These are phyloP conservation scores for Vitis hybrid DNA, from an alignment of 177 flowering plant genomes.

Conservation along the genomic window DNA sequence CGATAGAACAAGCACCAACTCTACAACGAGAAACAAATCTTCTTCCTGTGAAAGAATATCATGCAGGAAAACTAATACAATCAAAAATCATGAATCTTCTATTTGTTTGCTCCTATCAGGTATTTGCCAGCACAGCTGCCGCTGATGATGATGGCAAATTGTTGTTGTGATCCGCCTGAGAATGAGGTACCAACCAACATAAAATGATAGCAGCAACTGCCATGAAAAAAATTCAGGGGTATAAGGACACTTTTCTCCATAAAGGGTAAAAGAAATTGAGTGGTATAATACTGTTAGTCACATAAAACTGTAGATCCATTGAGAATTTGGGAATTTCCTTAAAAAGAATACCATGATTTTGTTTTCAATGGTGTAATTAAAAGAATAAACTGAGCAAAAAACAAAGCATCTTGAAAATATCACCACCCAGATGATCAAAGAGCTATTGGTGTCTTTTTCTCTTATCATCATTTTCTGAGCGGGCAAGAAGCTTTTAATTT, in stretches of 20 bases:
- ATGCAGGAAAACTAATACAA: slow-evolving; percentile 12
- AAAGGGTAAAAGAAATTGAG: no score
- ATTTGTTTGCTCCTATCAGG: slow-evolving; percentile 3
- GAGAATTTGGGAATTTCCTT: no score
- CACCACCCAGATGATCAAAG: no score
- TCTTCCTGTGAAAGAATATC: slow-evolving; percentile 18
- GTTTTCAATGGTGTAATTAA: no score
- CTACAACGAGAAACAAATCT: slow-evolving; percentile 20
- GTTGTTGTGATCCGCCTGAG: slow-evolving; percentile 3
- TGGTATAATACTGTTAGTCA: not conserved
- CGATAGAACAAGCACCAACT: slow-evolving; percentile 9
- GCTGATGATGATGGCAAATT: slow-evolving; percentile 2
- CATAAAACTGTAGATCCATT: no score
- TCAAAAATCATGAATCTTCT: not conserved
- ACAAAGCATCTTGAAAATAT: no score
- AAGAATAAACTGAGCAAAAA: no score
- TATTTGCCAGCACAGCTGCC: not conserved
- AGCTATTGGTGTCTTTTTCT: no score
- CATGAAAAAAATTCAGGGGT: not conserved
- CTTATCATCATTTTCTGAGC: not conserved
- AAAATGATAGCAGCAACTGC: slow-evolving; percentile 4
- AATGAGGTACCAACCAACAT: slow-evolving; percentile 3
- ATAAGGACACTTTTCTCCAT: not conserved
- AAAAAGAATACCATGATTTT: no score
- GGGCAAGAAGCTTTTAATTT: no score